A percentile compares a stretch with the other conserved stretches of the same genome.
Evolutionary conservation across 768 basidiomycete species (phyloP).

Genomic region (Lentinula sp.): DNA sequence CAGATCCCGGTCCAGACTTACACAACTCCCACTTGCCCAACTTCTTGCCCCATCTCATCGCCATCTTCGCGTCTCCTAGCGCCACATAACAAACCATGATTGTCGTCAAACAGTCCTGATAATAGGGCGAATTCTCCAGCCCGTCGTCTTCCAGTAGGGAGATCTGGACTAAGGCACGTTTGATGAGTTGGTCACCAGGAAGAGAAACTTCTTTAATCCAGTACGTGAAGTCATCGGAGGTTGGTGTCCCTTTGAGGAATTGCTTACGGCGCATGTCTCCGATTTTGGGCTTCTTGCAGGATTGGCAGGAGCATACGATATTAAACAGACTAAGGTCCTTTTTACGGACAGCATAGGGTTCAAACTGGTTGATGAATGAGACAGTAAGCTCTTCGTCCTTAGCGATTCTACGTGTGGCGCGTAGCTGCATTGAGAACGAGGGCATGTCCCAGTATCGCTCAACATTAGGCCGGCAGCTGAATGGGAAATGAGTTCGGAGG

Average conservation of each 20-base stretch:
- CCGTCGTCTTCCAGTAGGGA: constrained; percentile 1
- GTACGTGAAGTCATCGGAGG: neutral
- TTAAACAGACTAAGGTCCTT: constrained; percentile 20
- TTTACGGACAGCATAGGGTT: constrained; percentile 16
- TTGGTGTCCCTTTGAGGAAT: neutral
- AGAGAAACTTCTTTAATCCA: neutral
- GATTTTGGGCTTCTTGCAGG: constrained; percentile 19
- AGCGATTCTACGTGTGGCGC: constrained; percentile 21
- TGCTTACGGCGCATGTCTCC: constrained; percentile 9
- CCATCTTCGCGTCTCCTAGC: neutral
- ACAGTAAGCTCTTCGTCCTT: constrained; percentile 27
- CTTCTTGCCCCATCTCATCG: constrained; percentile 3
- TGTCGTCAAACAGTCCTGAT: neutral
- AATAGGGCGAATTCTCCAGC: neutral
- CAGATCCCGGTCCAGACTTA: neutral
- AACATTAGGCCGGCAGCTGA: constrained; percentile 15
- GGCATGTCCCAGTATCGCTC: constrained; percentile 14
- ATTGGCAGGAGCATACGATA: constrained; percentile 27
- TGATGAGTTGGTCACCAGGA: neutral
- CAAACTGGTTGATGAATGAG: constrained; percentile 16
- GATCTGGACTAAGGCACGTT: neutral
- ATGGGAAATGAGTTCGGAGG: neutral
- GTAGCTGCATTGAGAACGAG: constrained; percentile 22
- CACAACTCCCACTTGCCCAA: neutral
- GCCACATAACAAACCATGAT: neutral